phyloP scores from a whole-genome alignment of 1,139 yeast species.

The Spathaspora sp. region DNA sequence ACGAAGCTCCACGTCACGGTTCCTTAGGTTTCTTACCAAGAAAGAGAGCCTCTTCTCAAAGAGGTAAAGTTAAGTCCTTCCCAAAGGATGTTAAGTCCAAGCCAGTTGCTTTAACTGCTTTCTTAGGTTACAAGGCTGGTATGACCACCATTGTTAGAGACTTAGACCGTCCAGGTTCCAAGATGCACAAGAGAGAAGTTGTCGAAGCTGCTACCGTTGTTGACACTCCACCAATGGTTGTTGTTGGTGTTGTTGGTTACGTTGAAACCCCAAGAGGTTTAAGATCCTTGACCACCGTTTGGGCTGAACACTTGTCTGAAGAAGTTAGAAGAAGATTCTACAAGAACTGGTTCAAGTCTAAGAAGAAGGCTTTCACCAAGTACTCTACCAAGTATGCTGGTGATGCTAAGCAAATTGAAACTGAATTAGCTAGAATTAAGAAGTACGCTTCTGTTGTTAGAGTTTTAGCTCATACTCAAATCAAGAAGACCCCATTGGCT shows the following conservation, averaged over 20 bases:
- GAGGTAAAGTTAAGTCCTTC: slow-evolving; percentile 99
- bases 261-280: slow-evolving; percentile 99
- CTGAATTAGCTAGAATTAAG: slow-evolving; percentile 97
- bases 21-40: slow-evolving; percentile 99
- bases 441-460: slow-evolving; percentile 99
- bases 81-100: slow-evolving; percentile 98
- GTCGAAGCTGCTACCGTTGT: slow-evolving; percentile 99
- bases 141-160: slow-evolving; percentile 99
- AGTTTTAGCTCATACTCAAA: slow-evolving; percentile 99
- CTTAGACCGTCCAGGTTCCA: slow-evolving; percentile 99
- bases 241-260: slow-evolving; percentile 99
- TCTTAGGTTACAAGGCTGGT: slow-evolving; percentile 99
- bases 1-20: slow-evolving; percentile 99
- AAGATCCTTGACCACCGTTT: slow-evolving; percentile 98
- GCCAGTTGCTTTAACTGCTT: slow-evolving; percentile 99
- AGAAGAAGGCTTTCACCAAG: slow-evolving; percentile 99
- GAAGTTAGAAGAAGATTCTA: slow-evolving; percentile 99
- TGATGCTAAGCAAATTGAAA: slow-evolving; percentile 85
- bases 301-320: slow-evolving; percentile 99
- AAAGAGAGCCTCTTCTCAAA: slow-evolving; percentile 98
- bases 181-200: slow-evolving; percentile 99
- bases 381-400: slow-evolving; percentile 98
- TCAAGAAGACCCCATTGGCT: slow-evolving; percentile 98
- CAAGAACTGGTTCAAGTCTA: slow-evolving; percentile 99
- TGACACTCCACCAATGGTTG: slow-evolving; percentile 98